A percentile compares a stretch with the other conserved stretches of the same genome.
phyloP scores from a whole-genome alignment of 2,329 filamentous ascomycete species.

The Apiospora phragmitis region DNA sequence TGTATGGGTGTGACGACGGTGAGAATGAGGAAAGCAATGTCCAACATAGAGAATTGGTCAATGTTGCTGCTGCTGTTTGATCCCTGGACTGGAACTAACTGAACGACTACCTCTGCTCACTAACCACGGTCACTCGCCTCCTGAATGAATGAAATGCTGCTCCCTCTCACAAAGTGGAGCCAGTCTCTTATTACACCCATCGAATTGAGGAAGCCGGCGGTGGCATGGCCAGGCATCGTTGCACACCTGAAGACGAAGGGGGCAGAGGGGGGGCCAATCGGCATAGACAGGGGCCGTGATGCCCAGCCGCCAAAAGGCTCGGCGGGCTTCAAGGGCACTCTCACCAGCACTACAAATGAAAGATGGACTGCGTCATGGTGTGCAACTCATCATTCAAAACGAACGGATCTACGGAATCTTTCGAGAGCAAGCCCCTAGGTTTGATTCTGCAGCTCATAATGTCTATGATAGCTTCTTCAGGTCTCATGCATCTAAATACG shows the following conservation, averaged over 20 bases:
- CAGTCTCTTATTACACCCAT: neutral
- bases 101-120: neutral
- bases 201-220: neutral
- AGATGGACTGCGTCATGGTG: neutral
- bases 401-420: neutral
- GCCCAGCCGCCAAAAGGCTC: slow-evolving; percentile 4
- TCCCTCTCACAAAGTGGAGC: neutral
- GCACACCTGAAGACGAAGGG: neutral
- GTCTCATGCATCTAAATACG: neutral
- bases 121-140: neutral
- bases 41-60: neutral
- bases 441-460: neutral
- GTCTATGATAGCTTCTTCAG: neutral
- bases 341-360: neutral
- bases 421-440: neutral
- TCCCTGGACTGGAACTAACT: neutral
- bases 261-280: neutral
- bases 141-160: neutral
- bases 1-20: neutral
- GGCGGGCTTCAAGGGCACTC: neutral
- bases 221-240: no score
- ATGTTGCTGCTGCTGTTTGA: neutral
- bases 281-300: neutral
- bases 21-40: neutral
- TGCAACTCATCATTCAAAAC: neutral